These are phyloP conservation scores for Mucor mucedo DNA, from an alignment of 371 early-diverging fungal genomes.

Conservation along the genomic window DNA sequence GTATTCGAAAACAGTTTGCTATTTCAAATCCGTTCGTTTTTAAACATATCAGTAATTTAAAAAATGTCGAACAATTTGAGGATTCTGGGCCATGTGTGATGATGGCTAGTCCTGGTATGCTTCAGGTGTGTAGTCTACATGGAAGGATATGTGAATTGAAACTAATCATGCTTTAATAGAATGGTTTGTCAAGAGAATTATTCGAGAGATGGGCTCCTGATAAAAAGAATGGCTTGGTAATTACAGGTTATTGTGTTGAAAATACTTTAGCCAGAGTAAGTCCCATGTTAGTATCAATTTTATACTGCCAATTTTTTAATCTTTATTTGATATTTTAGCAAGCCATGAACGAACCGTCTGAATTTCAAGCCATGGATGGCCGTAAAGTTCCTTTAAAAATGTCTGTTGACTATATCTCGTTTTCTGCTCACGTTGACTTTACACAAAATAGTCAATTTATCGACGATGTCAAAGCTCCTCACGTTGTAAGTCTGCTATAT, in stretches of 20 bases:
- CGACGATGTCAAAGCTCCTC: slow-evolving; percentile 94
- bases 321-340: slow-evolving; percentile 41
- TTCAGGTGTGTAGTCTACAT: slow-evolving; percentile 71
- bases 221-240: slow-evolving; percentile 94
- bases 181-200: slow-evolving; percentile 96
- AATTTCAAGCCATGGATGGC: slow-evolving; percentile 90
- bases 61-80: slow-evolving; percentile 93
- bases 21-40: slow-evolving; percentile 98
- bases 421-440: slow-evolving; percentile 99
- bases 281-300: background rate
- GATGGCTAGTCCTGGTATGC: slow-evolving; percentile 99
- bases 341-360: slow-evolving; percentile 95
- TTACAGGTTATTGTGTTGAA: slow-evolving; percentile 99
- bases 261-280: slow-evolving; percentile 97
- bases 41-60: slow-evolving; percentile 95
- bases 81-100: slow-evolving; percentile 99
- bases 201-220: slow-evolving; percentile 99
- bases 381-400: slow-evolving; percentile 88
- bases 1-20: slow-evolving; percentile 92
- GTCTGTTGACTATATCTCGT: slow-evolving; percentile 98
- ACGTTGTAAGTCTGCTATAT: slow-evolving; percentile 71
- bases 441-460: slow-evolving; percentile 99
- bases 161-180: slow-evolving; percentile 46
- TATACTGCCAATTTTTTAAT: background rate
- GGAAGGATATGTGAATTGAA: background rate